Evolutionary conservation across 805 yeast genomes (phyloP).

Genomic region (Ogataea methylovora): DNA sequence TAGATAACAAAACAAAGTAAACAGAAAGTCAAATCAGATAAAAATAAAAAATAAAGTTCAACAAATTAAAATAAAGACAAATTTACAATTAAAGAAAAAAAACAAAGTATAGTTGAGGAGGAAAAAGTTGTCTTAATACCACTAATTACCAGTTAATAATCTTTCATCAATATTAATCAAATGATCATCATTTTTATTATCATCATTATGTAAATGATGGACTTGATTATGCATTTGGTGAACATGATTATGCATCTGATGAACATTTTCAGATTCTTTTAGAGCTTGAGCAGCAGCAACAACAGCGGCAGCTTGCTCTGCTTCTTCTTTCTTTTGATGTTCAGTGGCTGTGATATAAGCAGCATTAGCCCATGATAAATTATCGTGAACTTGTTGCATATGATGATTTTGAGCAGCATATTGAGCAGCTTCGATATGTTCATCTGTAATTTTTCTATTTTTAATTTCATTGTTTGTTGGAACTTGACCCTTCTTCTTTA

Average conservation of each 20-base stretch:
- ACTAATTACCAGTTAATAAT: constrained; percentile 14
- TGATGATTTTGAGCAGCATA: constrained; percentile 1
- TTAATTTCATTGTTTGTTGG: constrained; percentile 20
- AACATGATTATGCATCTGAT: constrained; percentile 2
- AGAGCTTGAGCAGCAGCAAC: constrained; percentile 20
- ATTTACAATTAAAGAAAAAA: too few species aligned
- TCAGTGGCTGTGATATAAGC: constrained; percentile 3
- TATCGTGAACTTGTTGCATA: constrained; percentile 9
- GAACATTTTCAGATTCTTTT: constrained; percentile 10
- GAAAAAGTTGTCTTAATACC: too few species aligned
- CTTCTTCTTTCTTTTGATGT: constrained; percentile 15
- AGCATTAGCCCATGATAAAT: constrained; percentile 12
- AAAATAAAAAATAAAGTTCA: too few species aligned
- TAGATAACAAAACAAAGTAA: too few species aligned
- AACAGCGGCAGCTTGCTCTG: constrained; percentile 17
- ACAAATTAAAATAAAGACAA: too few species aligned
- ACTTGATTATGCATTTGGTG: neutral
- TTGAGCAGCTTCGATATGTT: neutral
- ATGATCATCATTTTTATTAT: constrained; percentile 11
- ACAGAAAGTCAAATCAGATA: too few species aligned
- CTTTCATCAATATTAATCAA: constrained; percentile 20
- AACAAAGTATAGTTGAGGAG: too few species aligned
- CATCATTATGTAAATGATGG: neutral
- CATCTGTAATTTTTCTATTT: constrained; percentile 17
- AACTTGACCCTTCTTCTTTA: constrained; percentile 38